These are phyloP conservation scores for Fusarium fujikuroi DNA, from an alignment of 2,329 filamentous ascomycete genomes.

Conservation along the genomic window DNA sequence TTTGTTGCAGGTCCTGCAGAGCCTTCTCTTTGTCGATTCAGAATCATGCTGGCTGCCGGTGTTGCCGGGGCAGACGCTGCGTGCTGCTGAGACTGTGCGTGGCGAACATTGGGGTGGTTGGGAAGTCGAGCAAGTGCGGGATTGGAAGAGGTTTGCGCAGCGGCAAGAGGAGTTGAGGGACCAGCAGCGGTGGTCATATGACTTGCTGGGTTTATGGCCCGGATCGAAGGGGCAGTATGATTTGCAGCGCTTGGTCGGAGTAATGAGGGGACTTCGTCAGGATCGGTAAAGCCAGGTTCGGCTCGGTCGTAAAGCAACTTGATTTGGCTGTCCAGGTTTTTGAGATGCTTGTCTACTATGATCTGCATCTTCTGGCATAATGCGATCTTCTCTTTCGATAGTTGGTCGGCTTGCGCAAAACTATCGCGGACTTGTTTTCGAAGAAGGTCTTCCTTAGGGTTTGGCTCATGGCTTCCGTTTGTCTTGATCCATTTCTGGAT, in stretches of 20 bases:
- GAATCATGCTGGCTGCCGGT: slow-evolving; percentile 69
- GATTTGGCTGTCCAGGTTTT: slow-evolving; percentile 70
- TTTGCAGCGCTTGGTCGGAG: slow-evolving; percentile 68
- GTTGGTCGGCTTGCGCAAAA: slow-evolving; percentile 73
- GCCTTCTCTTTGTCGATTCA: slow-evolving; percentile 67
- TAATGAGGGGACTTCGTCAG: slow-evolving; percentile 71
- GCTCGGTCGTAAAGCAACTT: slow-evolving; percentile 70
- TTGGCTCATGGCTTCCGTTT: slow-evolving; percentile 77
- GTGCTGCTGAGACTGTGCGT: slow-evolving; percentile 61
- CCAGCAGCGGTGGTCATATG: slow-evolving; percentile 45
- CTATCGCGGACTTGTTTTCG: slow-evolving; percentile 74
- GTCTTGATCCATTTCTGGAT: slow-evolving; percentile 85
- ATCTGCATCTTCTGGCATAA: slow-evolving; percentile 72
- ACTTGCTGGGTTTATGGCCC: slow-evolving; percentile 57
- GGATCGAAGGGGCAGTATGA: slow-evolving; percentile 54
- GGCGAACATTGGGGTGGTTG: slow-evolving; percentile 59
- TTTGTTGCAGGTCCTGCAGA: slow-evolving; percentile 70
- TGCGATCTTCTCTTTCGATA: slow-evolving; percentile 80
- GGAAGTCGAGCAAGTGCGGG: slow-evolving; percentile 56
- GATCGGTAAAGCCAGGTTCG: slow-evolving; percentile 70
- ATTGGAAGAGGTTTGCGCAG: slow-evolving; percentile 50
- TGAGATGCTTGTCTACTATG: slow-evolving; percentile 71
- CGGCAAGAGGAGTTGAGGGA: slow-evolving; percentile 43
- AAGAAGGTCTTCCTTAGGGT: slow-evolving; percentile 79
- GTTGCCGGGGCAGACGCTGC: slow-evolving; percentile 69